Percentiles rank a stretch among this genome's conserved stretches.
Evolutionary conservation across 805 yeast genomes (phyloP).

Genomic region (Sungouiozyma ichnusensis): DNA sequence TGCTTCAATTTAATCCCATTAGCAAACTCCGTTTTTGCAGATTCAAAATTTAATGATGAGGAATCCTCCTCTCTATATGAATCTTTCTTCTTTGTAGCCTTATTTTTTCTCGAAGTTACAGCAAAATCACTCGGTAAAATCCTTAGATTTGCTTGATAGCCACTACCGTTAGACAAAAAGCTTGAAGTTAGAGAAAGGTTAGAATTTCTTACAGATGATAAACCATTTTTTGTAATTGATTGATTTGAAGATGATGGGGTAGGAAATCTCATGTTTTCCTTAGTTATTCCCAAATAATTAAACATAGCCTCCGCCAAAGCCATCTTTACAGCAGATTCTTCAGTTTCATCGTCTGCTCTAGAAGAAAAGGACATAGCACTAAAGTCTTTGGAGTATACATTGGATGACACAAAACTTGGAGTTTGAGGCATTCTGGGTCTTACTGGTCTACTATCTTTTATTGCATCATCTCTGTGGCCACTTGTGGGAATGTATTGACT

Average conservation of each 20-base stretch:
- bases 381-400: not conserved
- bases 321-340: constrained; percentile 50
- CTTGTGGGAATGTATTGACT: not conserved
- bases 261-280: constrained; percentile 24
- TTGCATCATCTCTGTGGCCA: not conserved
- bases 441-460: not conserved
- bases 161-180: constrained; percentile 9
- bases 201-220: not conserved
- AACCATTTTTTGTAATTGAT: not conserved
- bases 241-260: not conserved
- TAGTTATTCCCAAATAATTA: constrained; percentile 52
- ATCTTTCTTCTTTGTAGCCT: constrained; percentile 6
- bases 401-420: not conserved
- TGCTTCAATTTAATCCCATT: constrained; percentile 46
- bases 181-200: constrained; percentile 8
- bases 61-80: constrained; percentile 17
- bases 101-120: constrained; percentile 6
- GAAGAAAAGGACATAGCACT: constrained; percentile 33
- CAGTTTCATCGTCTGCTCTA: constrained; percentile 54
- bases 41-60: constrained; percentile 34
- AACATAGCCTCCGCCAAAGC: constrained; percentile 68
- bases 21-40: constrained; percentile 48
- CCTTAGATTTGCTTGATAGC: constrained; percentile 14
- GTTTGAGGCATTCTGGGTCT: not conserved
- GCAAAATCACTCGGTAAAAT: constrained; percentile 20